phyloP scores from a whole-genome alignment of 2,329 filamentous ascomycete genomes.

The Ilyonectria destructans region DNA sequence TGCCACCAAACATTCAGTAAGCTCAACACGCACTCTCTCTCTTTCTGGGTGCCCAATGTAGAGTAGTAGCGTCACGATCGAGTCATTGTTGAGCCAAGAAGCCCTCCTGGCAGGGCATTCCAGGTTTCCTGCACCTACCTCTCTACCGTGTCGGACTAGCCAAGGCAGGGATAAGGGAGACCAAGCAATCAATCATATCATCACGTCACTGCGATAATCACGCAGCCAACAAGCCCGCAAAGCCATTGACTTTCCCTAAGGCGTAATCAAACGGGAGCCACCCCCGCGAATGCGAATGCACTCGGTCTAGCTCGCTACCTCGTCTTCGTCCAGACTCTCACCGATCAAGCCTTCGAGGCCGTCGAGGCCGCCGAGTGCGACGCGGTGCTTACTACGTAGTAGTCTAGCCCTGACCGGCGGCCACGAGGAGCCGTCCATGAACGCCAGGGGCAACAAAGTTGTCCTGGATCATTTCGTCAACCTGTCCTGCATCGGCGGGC shows the following conservation, averaged over 20 bases:
- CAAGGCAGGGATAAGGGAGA: slow-evolving; percentile 1
- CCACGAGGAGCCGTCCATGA: slow-evolving; percentile 15
- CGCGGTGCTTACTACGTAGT: slow-evolving; percentile 1
- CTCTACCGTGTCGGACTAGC: neutral
- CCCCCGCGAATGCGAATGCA: slow-evolving; percentile 18
- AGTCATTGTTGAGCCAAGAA: slow-evolving; percentile 6
- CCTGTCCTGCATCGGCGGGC: neutral
- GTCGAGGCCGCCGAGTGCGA: neutral
- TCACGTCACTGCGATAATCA: slow-evolving; percentile 9
- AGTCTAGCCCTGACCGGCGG: slow-evolving; percentile 29
- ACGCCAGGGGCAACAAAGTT: slow-evolving; percentile 9
- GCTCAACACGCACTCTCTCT: neutral
- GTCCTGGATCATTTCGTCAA: neutral
- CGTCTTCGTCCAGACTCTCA: neutral
- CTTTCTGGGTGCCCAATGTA: neutral
- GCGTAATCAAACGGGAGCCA: slow-evolving; percentile 11
- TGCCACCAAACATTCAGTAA: slow-evolving; percentile 1
- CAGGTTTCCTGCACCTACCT: slow-evolving; percentile 9
- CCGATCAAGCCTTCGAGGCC: neutral
- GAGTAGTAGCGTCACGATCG: slow-evolving; percentile 25
- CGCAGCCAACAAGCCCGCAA: slow-evolving; percentile 3
- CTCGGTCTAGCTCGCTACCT: neutral
- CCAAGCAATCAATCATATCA: slow-evolving; percentile 13
- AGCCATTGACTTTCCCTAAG: slow-evolving; percentile 25
- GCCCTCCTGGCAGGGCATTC: neutral